Evolutionary conservation across 2,329 filamentous ascomycete species (phyloP).

Genomic region (Lecanoromycetidae sp.): DNA sequence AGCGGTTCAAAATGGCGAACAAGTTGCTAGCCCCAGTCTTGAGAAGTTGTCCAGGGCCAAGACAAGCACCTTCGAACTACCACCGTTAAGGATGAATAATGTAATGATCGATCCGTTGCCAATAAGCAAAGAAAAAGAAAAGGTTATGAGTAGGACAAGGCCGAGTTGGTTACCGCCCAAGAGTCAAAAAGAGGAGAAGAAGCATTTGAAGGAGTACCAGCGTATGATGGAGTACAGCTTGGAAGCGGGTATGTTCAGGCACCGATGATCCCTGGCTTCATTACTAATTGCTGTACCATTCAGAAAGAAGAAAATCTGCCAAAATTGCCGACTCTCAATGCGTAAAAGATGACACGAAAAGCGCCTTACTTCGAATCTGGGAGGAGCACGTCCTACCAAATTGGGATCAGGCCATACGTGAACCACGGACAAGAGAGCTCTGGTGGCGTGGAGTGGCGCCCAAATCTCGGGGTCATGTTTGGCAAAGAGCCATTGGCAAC

Average conservation of each 20-base stretch:
- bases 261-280: not conserved
- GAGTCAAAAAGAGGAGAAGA: conserved; percentile 79
- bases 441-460: conserved; percentile 54
- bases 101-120: conserved; percentile 55
- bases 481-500: conserved; percentile 50
- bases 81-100: conserved; percentile 49
- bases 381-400: conserved; percentile 48
- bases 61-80: conserved; percentile 37
- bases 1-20: conserved; percentile 33
- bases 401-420: conserved; percentile 43
- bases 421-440: conserved; percentile 45
- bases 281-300: conserved; percentile 12
- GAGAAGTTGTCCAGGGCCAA: conserved; percentile 30
- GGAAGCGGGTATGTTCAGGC: conserved; percentile 38
- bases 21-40: conserved; percentile 27
- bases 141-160: conserved; percentile 51
- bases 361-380: conserved; percentile 48
- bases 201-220: conserved; percentile 64
- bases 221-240: conserved; percentile 52
- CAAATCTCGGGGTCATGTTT: conserved; percentile 44
- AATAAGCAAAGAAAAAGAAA: conserved; percentile 55
- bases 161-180: conserved; percentile 57
- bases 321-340: conserved; percentile 36
- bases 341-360: conserved; percentile 40
- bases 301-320: conserved; percentile 39